phyloP scores from a whole-genome alignment of 805 yeast genomes.

The Candida arabinofermentans region DNA sequence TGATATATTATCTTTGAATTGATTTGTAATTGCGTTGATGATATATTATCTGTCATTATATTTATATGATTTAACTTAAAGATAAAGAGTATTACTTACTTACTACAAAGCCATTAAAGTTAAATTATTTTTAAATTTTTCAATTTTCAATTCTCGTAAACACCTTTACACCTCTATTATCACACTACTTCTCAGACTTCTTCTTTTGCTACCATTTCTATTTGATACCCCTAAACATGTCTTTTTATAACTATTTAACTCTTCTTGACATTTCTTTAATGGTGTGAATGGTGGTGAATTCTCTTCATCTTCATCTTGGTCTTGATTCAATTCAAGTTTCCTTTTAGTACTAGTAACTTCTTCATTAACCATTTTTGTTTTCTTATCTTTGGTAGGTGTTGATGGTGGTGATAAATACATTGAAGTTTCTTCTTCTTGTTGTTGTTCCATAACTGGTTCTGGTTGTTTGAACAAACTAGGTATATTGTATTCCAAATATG shows the following conservation, averaged over 20 bases:
- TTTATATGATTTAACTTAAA: too few species aligned
- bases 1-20: slow-evolving; percentile 12
- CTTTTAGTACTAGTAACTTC: slow-evolving; percentile 1
- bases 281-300: slow-evolving; percentile 15
- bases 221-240: not conserved
- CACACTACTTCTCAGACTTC: not conserved
- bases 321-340: not conserved
- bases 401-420: slow-evolving; percentile 21
- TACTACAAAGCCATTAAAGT: too few species aligned
- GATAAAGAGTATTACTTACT: too few species aligned
- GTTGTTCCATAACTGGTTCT: slow-evolving; percentile 3
- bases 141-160: too few species aligned
- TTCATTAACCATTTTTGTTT: not conserved
- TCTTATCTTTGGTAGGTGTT: slow-evolving; percentile 13
- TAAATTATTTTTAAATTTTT: too few species aligned
- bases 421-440: slow-evolving; percentile 13
- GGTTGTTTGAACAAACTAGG: slow-evolving; percentile 56
- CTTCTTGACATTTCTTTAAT: slow-evolving; percentile 1
- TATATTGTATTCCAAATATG: slow-evolving; percentile 44
- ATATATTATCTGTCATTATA: not conserved
- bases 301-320: slow-evolving; percentile 1
- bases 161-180: too few species aligned
- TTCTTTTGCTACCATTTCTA: not conserved
- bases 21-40: slow-evolving; percentile 6
- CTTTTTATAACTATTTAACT: not conserved